These are phyloP conservation scores for Phytopythium kandeliae DNA, from an alignment of 352 stramenopile species.

Conservation along the genomic window DNA sequence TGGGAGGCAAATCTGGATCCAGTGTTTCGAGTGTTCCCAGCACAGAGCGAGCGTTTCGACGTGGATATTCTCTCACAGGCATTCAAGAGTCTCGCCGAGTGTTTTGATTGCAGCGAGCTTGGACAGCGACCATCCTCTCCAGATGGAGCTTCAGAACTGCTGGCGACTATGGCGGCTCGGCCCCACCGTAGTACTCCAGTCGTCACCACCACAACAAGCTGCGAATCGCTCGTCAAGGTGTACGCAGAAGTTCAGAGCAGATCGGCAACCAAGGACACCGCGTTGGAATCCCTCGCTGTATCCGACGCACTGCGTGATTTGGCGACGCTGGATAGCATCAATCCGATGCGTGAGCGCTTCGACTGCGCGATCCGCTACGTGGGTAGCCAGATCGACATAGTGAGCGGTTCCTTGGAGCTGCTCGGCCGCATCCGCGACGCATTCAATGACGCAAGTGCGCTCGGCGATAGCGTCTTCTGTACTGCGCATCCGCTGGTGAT, in stretches of 20 bases:
- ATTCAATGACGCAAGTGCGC: background rate
- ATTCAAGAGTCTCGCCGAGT: background rate
- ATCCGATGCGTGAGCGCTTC: constrained; percentile 18
- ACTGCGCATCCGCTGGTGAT: too few relatives aligned
- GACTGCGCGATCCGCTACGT: constrained; percentile 18
- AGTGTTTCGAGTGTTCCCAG: constrained; percentile 13
- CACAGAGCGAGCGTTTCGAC: background rate
- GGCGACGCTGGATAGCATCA: constrained; percentile 10
- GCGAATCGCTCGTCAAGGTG: constrained; percentile 1
- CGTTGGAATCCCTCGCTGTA: constrained; percentile 14
- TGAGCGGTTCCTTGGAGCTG: constrained; percentile 17
- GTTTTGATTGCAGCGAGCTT: background rate
- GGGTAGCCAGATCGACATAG: constrained; percentile 17
- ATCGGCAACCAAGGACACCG: constrained; percentile 9
- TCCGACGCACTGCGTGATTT: constrained; percentile 18
- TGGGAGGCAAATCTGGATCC: constrained; percentile 13
- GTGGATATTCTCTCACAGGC: background rate
- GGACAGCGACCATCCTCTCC: background rate
- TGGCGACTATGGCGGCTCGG: background rate
- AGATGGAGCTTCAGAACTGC: background rate
- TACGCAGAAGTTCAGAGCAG: constrained; percentile 9
- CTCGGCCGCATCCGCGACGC: constrained; percentile 7
- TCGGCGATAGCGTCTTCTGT: too few relatives aligned
- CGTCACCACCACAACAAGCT: constrained; percentile 5
- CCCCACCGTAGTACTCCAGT: background rate